Conservation (phyloP, 2,329 filamentous ascomycete genomes). For the Sordariomycetes sp. region DNA sequence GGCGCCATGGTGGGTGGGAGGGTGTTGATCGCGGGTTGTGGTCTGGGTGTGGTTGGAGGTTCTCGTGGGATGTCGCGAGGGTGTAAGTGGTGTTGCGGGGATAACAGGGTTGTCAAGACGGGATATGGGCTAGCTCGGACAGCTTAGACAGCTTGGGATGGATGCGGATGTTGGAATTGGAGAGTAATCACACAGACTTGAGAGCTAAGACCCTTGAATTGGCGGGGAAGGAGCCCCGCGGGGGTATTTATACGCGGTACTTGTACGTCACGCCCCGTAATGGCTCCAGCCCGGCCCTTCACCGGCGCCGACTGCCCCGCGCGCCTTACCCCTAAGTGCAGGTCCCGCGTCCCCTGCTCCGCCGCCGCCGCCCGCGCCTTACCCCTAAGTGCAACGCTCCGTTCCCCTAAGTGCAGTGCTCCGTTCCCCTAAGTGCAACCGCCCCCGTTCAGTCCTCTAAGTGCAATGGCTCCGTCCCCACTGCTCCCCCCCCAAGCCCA, state of each 20-base stretch:
- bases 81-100: not conserved
- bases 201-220: no score
- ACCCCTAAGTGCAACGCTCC: not conserved
- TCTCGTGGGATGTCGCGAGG: not conserved
- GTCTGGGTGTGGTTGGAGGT: not conserved
- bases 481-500: not conserved
- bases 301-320: not conserved
- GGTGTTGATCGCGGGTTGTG: not conserved
- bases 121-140: not conserved
- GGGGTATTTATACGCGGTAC: no score
- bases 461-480: not conserved
- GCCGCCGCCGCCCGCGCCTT: not conserved
- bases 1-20: slow-evolving; percentile 39
- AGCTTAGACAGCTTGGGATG: not conserved
- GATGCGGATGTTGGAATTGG: not conserved
- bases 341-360: not conserved
- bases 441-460: not conserved
- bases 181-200: no score
- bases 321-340: slow-evolving; percentile 1
- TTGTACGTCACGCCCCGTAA: no score
- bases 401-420: not conserved
- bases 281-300: not conserved
- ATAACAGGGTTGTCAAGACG: not conserved
- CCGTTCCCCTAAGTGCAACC: not conserved
- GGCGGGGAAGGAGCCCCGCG: no score